A percentile compares a stretch with the other conserved stretches of the same genome.
Conservation (phyloP, 176 grass and related monocot genomes). For the Pharus latifolius region DNA sequence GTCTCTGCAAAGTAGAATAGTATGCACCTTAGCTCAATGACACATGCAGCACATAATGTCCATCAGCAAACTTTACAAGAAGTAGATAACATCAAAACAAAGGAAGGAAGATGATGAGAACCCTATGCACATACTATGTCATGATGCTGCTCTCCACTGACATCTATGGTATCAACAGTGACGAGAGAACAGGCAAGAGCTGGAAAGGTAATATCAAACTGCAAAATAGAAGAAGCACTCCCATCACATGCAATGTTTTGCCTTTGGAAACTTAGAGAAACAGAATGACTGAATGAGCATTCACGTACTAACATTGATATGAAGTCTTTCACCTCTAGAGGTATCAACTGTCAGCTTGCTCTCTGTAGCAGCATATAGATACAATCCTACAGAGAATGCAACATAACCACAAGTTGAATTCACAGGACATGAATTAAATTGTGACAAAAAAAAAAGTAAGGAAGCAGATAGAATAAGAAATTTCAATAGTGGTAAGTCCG, state of each 20-base stretch:
- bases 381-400: constrained; percentile 62
- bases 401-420: background rate
- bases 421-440: background rate
- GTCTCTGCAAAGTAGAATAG: constrained; percentile 52
- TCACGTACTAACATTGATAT: constrained; percentile 78
- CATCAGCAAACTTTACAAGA: constrained; percentile 8
- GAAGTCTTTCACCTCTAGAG: constrained; percentile 92
- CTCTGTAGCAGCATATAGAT: constrained; percentile 81
- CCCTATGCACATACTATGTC: constrained; percentile 64
- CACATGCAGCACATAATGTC: background rate
- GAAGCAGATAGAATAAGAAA: background rate
- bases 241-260: background rate
- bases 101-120: constrained; percentile 17
- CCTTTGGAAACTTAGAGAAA: no score
- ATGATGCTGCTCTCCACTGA: constrained; percentile 98
- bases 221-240: constrained; percentile 25
- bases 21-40: constrained; percentile 4
- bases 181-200: constrained; percentile 89
- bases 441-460: background rate
- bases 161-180: constrained; percentile 96
- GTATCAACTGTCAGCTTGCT: constrained; percentile 96
- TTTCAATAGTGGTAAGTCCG: no score
- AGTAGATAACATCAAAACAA: constrained; percentile 10
- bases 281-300: background rate
- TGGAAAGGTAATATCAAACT: constrained; percentile 96